Evolutionary conservation across 2,329 filamentous ascomycete species (phyloP), one percentile per base, ranked within the genome.

Genomic region (Phialophora chinensis): DNA sequence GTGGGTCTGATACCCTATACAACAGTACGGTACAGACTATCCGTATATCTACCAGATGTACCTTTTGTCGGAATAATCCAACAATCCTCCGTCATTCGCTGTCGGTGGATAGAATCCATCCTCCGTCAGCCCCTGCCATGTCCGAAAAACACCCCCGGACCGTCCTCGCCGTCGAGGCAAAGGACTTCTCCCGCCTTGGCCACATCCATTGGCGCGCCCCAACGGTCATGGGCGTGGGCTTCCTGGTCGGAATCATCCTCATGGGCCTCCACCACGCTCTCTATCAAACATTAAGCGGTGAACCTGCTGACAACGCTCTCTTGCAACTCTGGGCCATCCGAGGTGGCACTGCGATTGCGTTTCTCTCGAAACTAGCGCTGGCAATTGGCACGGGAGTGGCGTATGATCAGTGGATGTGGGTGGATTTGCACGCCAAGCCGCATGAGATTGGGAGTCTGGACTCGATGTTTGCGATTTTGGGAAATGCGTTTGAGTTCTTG

Each of bases 341-440:
- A 14, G 59, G 47, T 14, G 66, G 63, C 20, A 68, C 63, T 17
- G 66, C 66, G 23, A 35, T 68, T 2, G 66, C 66, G 3, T 68
- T 68, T 55, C 44, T 68, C 6, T 60, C 60, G 12, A 68, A 58
- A 54, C 33, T 63, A 1, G 59, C 20, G 17, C 50, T 68, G 7
- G 54, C 60, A 6, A 65, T 68, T 14, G 59, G 53, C 20, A 65
- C 62, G 23, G 54, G 63, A 17, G 63, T 61, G 4, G 66, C 66
- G 11, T 68, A 65, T 50, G 54, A 66, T 63, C 66, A 68, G 44
- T 66, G 66, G 59, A 58, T 66, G 62, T 62, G 59, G 62, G 54
- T 66, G 25, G 60, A 66, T 25, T 27, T 68, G 50, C 63, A 63
- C 33, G 29, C 58, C 20, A 58, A 52, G 35, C 53, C 63, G 23